Evolutionary conservation across 148 eudicot species (phyloP), one percentile per base, ranked within the genome.

Genomic region (Beta vulgaris): DNA sequence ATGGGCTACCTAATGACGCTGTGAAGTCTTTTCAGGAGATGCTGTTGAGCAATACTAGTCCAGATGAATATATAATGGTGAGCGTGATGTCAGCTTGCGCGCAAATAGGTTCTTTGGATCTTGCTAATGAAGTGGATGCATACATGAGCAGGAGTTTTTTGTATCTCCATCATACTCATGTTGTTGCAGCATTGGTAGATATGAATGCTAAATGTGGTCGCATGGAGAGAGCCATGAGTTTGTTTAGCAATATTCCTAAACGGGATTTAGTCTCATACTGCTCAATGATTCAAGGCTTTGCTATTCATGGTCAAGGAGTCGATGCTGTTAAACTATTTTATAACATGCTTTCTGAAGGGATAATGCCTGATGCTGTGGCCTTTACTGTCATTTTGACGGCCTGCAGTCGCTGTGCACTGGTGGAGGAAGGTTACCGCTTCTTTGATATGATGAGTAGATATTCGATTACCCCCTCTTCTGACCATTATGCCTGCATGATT

Each of bases 141-240:
- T 86, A 88, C 73, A 71, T 92, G 78, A 72, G 64, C 8, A 61
- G 60, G 28, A 77, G 81, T 60, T 74, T 78, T 3, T 78, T 85
- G 72, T 85, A 91, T 78, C 78, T 82, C 32, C 36, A 19, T 1
- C 74, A 76, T 7, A 61, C 73, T 63, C 92, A 89, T 77, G 88
- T 92, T 14, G 82, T 77, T 36, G 89, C 92, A 6, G 91, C 91
- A 60, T 85, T 86, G 31, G 82, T 91, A 36, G 88, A 88, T 71
- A 91, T 91, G 93, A 85, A 91, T 80, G 90, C 89, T 25, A 89
- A 91, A 73, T 91, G 97, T 72, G 93, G 91, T 64, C 82, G 89
- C 76, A 69, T 88, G 83, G 90, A 84, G 49, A 83, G 85, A 77
- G 93, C 93, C 0, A 62, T 62, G 51, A 49, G 32, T 36, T 78